Base-by-base conservation (phyloP, 805 yeast species). In the Metschnikowia koreensis region DNA sequence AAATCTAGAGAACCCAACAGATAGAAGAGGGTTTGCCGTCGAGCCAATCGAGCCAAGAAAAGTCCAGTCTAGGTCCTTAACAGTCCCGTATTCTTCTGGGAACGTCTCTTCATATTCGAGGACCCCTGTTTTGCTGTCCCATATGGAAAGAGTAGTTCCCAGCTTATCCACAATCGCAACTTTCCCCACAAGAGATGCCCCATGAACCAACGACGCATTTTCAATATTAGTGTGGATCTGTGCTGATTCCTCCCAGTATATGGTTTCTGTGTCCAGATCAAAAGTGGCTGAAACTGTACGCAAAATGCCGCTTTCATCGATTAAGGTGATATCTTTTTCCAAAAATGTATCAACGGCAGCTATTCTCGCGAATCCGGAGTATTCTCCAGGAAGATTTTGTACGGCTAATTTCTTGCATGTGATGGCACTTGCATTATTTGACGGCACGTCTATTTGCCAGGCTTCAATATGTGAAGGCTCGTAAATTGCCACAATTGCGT, bases 21-120 rank as follows among this genome's bases (percentile, higher is more conserved):
- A 86, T 31, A 92, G 71, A 6, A 92, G 81, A 40, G 91, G 86
- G 36, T 82, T 57, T 9, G 67, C 52, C 3, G 80, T 51, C 72
- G 77, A 11, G 74, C 75, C 1, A 86, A 45, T 44, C 15, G 67
- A 60, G 38, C 67, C 67, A 6, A 71, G 83, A 48, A 86, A 80
- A 0, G 96, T 87, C 97, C 97, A 92, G 68, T 92, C 97, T 28
- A 92, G 73, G 65, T 91, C 97, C 26, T 75, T 67, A 7, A 91
- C 82, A 13, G 53, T 41, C 1, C 77, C 74, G 42, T 59, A 47
- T 3, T 58, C 63, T 5, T 55, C 57, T 1, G 67, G 64, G 53
- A 74, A 79, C 1, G 55, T 50, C 57, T 81, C 83, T 41, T 73
- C 74, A 59, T 81, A 87, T 63, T 88, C 96, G 48, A 89, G 67